Base-by-base conservation (phyloP, 2,329 filamentous ascomycete species). In the Beauveria brongniartii region DNA sequence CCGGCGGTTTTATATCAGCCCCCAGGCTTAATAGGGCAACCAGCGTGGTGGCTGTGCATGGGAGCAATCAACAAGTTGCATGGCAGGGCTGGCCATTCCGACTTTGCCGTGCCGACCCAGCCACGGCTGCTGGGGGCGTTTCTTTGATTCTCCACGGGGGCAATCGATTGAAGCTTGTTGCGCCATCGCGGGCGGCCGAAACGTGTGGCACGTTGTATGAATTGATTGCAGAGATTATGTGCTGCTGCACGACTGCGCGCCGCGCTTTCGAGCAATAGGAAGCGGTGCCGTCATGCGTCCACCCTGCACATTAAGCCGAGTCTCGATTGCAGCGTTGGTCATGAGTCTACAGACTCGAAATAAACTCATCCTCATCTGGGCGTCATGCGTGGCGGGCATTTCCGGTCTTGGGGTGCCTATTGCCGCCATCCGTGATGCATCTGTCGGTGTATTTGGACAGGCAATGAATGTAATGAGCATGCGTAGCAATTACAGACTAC, bases 41-140 rank as follows among this genome's bases (percentile, higher is more conserved):
- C 37, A 44, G 9, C 37, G 9, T 43, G 55, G 55, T 58, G 55
- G 55, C 55, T 58, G 44, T 58, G 28, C 43, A 56, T 18, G 22
- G 22, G 16, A 50, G 34, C 22, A 34, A 26, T 16, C 51, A 18
- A 18, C 30, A 22, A 43, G 9, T 30, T 20, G 53, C 53, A 30
- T 24, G 20, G 24, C 52, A 41, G 37, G 37, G 52, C 24, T 30
- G 28, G 16, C 41, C n/a, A 37, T 52, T 52, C 56, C 56, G 56
- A 52, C n/a, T 59, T 59, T 59, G 56, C 56, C 56, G 56, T 59
- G 56, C 56, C 56, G 47, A 44, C 12, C 22, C 22, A 44, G 14
- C 52, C 52, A 55, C n/a, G 14, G 14, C 8, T 30, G 24, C 9
- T 46, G 10, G 43, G 10, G 34, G 34, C 12, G 12, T 37, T 16